phyloP scores from a whole-genome alignment of 1,139 yeast species.

The Kodamaea derodonti region DNA sequence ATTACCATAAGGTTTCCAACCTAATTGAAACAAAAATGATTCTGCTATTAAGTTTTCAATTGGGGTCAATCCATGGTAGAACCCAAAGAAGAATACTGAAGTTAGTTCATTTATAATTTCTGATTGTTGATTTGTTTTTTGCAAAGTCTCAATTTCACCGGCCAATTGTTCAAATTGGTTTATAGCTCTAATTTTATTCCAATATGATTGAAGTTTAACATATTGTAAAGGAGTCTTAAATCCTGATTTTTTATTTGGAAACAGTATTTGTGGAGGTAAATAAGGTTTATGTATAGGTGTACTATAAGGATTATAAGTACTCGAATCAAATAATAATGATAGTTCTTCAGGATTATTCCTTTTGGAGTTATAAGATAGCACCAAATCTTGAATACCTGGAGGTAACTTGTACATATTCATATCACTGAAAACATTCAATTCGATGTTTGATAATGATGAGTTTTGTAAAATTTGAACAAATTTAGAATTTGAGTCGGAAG shows the following conservation, averaged over 20 bases:
- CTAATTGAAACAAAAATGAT: slow-evolving; percentile 34
- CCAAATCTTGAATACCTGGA: slow-evolving; percentile 69
- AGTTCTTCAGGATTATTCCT: slow-evolving; percentile 26
- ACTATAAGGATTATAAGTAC: slow-evolving; percentile 26
- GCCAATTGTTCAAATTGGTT: slow-evolving; percentile 35
- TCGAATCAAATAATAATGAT: slow-evolving; percentile 24
- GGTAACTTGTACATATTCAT: slow-evolving; percentile 50
- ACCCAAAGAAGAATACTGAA: slow-evolving; percentile 56
- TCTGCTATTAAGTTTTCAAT: slow-evolving; percentile 40
- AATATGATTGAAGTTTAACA: slow-evolving; percentile 35
- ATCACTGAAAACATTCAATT: slow-evolving; percentile 36
- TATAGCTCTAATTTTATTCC: slow-evolving; percentile 48
- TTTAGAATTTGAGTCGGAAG: slow-evolving; percentile 14
- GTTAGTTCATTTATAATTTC: slow-evolving; percentile 34
- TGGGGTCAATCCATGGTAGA: slow-evolving; percentile 54
- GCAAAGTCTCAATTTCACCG: slow-evolving; percentile 26
- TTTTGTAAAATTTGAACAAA: slow-evolving; percentile 28
- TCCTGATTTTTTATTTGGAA: slow-evolving; percentile 5
- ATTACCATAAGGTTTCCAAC: slow-evolving; percentile 41
- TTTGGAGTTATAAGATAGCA: slow-evolving; percentile 48
- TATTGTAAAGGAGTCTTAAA: slow-evolving; percentile 36
- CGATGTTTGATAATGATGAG: slow-evolving; percentile 30
- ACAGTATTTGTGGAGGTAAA: slow-evolving; percentile 32
- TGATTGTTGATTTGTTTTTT: slow-evolving; percentile 9
- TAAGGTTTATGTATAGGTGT: slow-evolving; percentile 37